phyloP scores from a whole-genome alignment of 805 yeast species.

The Teunomyces tritomae region DNA sequence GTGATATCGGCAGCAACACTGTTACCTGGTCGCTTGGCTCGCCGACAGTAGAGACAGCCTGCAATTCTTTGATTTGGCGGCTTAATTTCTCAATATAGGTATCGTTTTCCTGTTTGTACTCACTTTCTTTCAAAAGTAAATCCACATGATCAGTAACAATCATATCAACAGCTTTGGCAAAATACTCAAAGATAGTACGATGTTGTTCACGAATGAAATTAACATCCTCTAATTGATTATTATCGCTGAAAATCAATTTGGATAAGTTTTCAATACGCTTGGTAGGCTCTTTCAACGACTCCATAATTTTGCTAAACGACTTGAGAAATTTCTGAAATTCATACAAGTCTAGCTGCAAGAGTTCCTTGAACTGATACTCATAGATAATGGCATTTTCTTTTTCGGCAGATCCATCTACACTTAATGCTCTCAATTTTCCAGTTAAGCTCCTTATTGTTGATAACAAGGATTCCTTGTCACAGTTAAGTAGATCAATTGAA shows the following conservation, averaged over 20 bases:
- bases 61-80: conserved; percentile 26
- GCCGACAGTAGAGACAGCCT: conserved; percentile 9
- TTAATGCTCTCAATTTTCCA: conserved; percentile 33
- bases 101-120: conserved; percentile 14
- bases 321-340: conserved; percentile 50
- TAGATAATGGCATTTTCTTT: conserved; percentile 24
- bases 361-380: conserved; percentile 42
- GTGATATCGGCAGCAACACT: conserved; percentile 2
- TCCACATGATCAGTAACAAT: conserved; percentile 55
- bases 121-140: conserved; percentile 35
- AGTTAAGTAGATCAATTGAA: conserved; percentile 28
- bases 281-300: conserved; percentile 61
- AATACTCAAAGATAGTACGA: conserved; percentile 51
- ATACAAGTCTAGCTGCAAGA: conserved; percentile 40
- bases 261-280: conserved; percentile 45
- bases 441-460: conserved; percentile 36
- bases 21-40: conserved; percentile 6
- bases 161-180: conserved; percentile 58
- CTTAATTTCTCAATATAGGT: conserved; percentile 22
- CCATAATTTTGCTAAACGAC: conserved; percentile 54
- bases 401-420: conserved; percentile 11
- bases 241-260: conserved; percentile 18
- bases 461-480: conserved; percentile 37
- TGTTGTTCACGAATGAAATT: conserved; percentile 30
- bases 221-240: conserved; percentile 6